Conservation (phyloP, 2,329 filamentous ascomycete species). For the Orbilia oligospora region DNA sequence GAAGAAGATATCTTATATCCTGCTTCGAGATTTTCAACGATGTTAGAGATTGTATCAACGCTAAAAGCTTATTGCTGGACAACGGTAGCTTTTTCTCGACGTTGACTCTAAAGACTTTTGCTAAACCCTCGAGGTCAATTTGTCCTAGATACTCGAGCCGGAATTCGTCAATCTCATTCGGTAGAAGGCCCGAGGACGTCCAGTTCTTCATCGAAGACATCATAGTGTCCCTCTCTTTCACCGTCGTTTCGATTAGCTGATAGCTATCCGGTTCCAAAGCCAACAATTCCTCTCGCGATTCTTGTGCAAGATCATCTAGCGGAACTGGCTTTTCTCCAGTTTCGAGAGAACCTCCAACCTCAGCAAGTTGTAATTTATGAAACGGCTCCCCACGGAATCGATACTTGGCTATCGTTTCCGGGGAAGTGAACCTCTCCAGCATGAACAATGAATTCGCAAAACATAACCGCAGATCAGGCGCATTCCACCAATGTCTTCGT, state of each 20-base stretch:
- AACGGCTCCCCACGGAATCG: neutral
- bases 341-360: neutral
- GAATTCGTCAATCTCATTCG: constrained; percentile 37
- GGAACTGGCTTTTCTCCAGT: neutral
- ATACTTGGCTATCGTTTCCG: constrained; percentile 15
- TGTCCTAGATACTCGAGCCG: constrained; percentile 30
- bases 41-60: constrained; percentile 29
- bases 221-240: constrained; percentile 14
- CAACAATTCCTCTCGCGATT: constrained; percentile 27
- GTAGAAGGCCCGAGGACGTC: constrained; percentile 8
- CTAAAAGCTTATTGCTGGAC: constrained; percentile 27
- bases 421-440: constrained; percentile 29
- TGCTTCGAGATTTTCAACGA: constrained; percentile 42
- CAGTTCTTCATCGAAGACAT: constrained; percentile 26
- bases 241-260: constrained; percentile 6
- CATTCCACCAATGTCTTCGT: constrained; percentile 37
- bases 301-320: constrained; percentile 28
- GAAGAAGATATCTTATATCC: constrained; percentile 45
- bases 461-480: constrained; percentile 31
- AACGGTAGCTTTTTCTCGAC: constrained; percentile 27
- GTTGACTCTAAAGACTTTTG: constrained; percentile 27
- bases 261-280: constrained; percentile 38
- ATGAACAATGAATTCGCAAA: constrained; percentile 37
- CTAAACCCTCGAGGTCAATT: constrained; percentile 33
- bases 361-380: neutral